Evolutionary conservation across 768 basidiomycete genomes (phyloP).

Genomic region (Leucocoprinus sp.): DNA sequence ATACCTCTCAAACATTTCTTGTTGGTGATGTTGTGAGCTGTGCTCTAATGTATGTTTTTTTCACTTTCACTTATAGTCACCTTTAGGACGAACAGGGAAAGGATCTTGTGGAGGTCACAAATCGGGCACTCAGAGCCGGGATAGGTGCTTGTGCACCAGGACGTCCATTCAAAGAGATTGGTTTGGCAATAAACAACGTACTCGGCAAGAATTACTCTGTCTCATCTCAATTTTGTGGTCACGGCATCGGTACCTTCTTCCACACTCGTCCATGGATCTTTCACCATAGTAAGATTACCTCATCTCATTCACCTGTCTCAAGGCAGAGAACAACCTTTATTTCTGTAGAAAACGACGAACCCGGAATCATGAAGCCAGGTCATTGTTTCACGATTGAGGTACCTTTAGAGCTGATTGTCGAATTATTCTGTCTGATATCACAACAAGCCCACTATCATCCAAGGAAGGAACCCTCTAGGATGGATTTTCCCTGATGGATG

Average conservation of each 20-base stretch:
- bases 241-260: conserved; percentile 80
- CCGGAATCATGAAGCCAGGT: conserved; percentile 73
- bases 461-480: conserved; percentile 57
- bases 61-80: neutral
- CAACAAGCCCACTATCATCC: conserved; percentile 63
- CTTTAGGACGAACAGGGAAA: conserved; percentile 59
- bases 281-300: conserved; percentile 52
- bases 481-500: conserved; percentile 90
- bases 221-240: conserved; percentile 70
- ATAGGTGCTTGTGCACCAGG: conserved; percentile 75
- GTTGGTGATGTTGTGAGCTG: conserved; percentile 66
- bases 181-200: conserved; percentile 54
- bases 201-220: conserved; percentile 45
- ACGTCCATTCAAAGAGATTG: conserved; percentile 60
- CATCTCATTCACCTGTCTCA: neutral
- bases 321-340: neutral
- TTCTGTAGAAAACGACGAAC: conserved; percentile 69
- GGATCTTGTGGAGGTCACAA: conserved; percentile 56
- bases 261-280: conserved; percentile 80
- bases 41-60: neutral
- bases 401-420: conserved; percentile 9
- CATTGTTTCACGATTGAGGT: conserved; percentile 94
- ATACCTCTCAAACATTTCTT: conserved; percentile 78
- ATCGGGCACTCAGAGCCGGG: conserved; percentile 57
- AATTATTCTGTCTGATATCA: neutral